phyloP scores from a whole-genome alignment of 345 rosid species.

The Salix koriyanagi region DNA sequence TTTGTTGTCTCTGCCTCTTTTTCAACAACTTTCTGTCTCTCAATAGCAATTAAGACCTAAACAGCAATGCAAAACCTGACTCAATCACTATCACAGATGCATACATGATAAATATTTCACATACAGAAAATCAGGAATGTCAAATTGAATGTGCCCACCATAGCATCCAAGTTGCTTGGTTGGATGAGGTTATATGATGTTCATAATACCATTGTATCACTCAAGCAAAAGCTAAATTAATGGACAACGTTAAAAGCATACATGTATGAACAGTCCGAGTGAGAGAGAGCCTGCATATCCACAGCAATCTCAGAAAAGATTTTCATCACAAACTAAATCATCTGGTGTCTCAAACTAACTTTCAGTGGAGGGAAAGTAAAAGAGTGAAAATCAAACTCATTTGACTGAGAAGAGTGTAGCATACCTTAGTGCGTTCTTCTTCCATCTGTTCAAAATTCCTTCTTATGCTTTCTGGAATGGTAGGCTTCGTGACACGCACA shows the following conservation, averaged over 20 bases:
- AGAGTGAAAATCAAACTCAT: not conserved
- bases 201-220: not conserved
- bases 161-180: not conserved
- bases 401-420: not conserved
- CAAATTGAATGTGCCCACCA: not conserved
- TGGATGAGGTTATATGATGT: not conserved
- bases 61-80: conserved; percentile 1
- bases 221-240: not conserved
- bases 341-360: not conserved
- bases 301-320: not conserved
- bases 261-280: not conserved
- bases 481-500: conserved; percentile 90
- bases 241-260: not conserved
- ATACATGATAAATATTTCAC: not conserved
- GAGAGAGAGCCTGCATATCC: not conserved
- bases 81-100: not conserved
- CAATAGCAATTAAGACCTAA: conserved; percentile 79
- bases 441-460: conserved; percentile 89
- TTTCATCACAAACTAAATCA: not conserved
- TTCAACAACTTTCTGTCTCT: conserved; percentile 80
- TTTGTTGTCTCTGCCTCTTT: conserved; percentile 84
- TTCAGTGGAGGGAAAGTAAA: not conserved
- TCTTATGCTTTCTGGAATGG: conserved; percentile 71
- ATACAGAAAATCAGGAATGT: not conserved
- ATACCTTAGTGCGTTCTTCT: conserved; percentile 89